A percentile compares a stretch with the other conserved stretches of the same genome.
phyloP scores from a whole-genome alignment of 177 flowering plant species.

The Vitis hybrid region DNA sequence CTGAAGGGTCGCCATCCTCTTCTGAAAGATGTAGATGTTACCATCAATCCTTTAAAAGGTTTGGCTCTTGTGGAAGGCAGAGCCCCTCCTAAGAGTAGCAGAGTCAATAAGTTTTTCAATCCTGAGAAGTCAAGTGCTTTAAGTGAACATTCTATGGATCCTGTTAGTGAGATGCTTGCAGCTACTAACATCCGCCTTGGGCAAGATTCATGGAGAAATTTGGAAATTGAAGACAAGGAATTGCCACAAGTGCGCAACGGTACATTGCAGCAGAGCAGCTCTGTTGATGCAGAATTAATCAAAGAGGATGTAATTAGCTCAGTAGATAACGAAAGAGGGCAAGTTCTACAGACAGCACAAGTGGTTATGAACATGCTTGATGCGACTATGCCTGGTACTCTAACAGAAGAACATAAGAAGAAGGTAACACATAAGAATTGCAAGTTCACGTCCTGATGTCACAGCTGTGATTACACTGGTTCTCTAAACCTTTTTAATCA shows the following conservation, averaged over 20 bases:
- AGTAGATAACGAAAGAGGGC: constrained; percentile 52
- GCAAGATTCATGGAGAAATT: constrained; percentile 16
- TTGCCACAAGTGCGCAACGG: constrained; percentile 25
- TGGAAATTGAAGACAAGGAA: constrained; percentile 14
- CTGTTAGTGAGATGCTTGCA: constrained; percentile 22
- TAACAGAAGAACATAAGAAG: constrained; percentile 70
- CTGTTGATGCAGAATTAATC: constrained; percentile 31
- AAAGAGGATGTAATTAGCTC: constrained; percentile 29
- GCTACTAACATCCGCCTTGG: constrained; percentile 13
- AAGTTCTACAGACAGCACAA: constrained; percentile 69
- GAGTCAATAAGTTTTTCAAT: constrained; percentile 28
- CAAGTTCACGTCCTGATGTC: neutral
- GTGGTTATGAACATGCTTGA: constrained; percentile 92
- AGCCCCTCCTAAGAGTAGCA: constrained; percentile 25
- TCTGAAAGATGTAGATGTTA: constrained; percentile 73
- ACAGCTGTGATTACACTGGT: neutral
- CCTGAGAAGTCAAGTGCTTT: constrained; percentile 20
- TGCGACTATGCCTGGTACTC: constrained; percentile 72
- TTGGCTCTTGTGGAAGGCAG: constrained; percentile 44
- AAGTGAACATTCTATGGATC: constrained; percentile 28
- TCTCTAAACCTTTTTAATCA: neutral
- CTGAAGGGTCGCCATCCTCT: constrained; percentile 97
- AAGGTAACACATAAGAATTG: constrained; percentile 48
- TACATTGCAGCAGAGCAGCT: constrained; percentile 20
- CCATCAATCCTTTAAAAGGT: constrained; percentile 69